A percentile compares a stretch with the other conserved stretches of the same genome.
Conservation (phyloP, 176 grass and related monocot genomes). For the Musa acuminata region DNA sequence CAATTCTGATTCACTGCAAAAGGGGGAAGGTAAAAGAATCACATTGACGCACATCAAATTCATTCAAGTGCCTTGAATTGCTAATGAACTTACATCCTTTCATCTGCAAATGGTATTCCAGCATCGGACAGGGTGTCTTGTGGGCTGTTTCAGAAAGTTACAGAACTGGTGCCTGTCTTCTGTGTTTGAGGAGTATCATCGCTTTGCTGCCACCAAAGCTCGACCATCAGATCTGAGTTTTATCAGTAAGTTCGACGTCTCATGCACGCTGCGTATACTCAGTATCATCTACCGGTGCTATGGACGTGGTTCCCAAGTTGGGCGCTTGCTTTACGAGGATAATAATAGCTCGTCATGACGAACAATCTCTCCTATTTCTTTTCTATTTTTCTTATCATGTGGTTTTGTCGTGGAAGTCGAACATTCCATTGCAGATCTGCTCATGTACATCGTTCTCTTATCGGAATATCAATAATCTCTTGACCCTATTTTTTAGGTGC, state of each 20-base stretch:
- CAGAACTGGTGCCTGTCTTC: conserved; percentile 55
- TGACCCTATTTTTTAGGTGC: no score
- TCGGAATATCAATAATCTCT: no score
- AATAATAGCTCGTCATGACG: background rate
- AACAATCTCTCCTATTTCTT: no score
- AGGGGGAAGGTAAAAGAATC: conserved; percentile 47
- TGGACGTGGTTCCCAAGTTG: conserved; percentile 31
- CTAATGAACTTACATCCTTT: background rate
- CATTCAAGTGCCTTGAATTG: background rate
- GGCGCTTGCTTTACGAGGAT: conserved; percentile 31
- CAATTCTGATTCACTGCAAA: conserved; percentile 67
- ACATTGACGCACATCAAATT: background rate
- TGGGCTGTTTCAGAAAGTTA: conserved; percentile 56
- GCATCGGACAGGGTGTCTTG: conserved; percentile 54
- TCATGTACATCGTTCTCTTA: no score
- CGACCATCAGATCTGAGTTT: conserved; percentile 39
- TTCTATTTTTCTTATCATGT: no score
- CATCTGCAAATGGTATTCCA: conserved; percentile 6
- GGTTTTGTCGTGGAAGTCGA: no score
- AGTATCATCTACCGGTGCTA: conserved; percentile 49
- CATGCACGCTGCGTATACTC: conserved; percentile 35
- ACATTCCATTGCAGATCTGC: no score
- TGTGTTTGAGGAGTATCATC: conserved; percentile 60
- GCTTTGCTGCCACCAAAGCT: conserved; percentile 33
- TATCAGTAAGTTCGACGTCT: conserved; percentile 44